Conservation (phyloP, 176 grass and related monocot species). For the Alloteropsis semialata region DNA sequence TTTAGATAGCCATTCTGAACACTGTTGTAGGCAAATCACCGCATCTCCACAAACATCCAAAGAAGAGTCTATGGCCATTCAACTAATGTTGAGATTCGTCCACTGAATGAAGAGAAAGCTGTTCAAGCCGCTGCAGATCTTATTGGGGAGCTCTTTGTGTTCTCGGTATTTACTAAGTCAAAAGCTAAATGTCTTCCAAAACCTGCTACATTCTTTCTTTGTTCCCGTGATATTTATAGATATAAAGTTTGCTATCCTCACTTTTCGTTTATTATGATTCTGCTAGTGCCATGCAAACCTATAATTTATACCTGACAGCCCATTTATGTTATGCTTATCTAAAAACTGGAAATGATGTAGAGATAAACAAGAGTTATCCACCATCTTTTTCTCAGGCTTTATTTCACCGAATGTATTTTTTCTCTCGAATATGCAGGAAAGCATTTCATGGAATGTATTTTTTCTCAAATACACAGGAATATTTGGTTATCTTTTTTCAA, state of each 20-base stretch:
- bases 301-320: neutral
- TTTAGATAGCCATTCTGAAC: neutral
- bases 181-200: neutral
- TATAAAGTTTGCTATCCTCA: neutral
- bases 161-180: conserved; percentile 50
- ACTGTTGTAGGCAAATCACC: conserved; percentile 53
- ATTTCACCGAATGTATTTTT: neutral
- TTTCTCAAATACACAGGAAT: neutral
- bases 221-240: neutral
- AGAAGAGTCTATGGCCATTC: conserved; percentile 70
- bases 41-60: conserved; percentile 65
- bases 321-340: neutral
- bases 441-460: neutral
- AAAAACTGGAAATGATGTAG: neutral
- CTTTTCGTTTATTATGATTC: neutral
- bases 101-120: conserved; percentile 76
- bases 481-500: neutral
- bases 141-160: conserved; percentile 75
- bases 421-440: neutral
- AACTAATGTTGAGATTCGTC: conserved; percentile 56
- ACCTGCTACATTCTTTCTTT: neutral
- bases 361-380: neutral
- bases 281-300: neutral
- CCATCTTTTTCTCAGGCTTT: neutral
- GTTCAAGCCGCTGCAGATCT: conserved; percentile 76